Evolutionary conservation across 352 stramenopile species (phyloP).

Genomic region (Globisporangium ultimum): DNA sequence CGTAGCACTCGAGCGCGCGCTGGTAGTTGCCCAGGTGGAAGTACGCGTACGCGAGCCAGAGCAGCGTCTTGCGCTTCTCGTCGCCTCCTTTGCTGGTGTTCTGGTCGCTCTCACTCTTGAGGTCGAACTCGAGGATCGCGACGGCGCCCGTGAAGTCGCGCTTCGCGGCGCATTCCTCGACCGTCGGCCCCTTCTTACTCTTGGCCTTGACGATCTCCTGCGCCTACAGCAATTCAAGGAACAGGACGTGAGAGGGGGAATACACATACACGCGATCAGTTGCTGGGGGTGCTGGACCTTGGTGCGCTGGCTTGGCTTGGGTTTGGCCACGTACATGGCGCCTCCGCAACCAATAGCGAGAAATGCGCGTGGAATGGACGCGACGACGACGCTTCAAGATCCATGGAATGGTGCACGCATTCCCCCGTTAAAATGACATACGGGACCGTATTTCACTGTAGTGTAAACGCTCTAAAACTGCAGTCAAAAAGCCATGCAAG

Average conservation of each 20-base stretch:
- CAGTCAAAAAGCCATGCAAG: too few relatives aligned
- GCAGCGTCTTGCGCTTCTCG: too few relatives aligned
- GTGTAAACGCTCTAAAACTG: too few relatives aligned
- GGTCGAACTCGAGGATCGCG: slow-evolving; percentile 93
- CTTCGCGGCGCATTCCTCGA: slow-evolving; percentile 73
- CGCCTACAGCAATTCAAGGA: slow-evolving; percentile 16
- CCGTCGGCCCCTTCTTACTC: slow-evolving; percentile 71
- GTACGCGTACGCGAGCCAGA: slow-evolving; percentile 93
- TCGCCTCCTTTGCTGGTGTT: too few relatives aligned
- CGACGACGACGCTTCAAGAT: background rate
- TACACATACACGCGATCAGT: too few relatives aligned
- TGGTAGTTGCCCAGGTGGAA: slow-evolving; percentile 95
- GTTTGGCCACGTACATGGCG: slow-evolving; percentile 75
- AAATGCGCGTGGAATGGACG: too few relatives aligned
- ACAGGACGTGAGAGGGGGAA: background rate
- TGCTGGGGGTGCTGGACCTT: too few relatives aligned
- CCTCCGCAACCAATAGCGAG: too few relatives aligned
- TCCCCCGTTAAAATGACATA: too few relatives aligned
- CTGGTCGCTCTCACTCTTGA: slow-evolving; percentile 83
- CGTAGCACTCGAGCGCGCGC: slow-evolving; percentile 88
- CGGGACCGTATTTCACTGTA: too few relatives aligned
- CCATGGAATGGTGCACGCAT: background rate
- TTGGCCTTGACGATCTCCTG: slow-evolving; percentile 69
- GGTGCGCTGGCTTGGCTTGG: slow-evolving; percentile 64
- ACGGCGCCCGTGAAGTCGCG: slow-evolving; percentile 94